Evolutionary conservation across 2,329 filamentous ascomycete genomes (phyloP).

Genomic region (Claviceps africana): DNA sequence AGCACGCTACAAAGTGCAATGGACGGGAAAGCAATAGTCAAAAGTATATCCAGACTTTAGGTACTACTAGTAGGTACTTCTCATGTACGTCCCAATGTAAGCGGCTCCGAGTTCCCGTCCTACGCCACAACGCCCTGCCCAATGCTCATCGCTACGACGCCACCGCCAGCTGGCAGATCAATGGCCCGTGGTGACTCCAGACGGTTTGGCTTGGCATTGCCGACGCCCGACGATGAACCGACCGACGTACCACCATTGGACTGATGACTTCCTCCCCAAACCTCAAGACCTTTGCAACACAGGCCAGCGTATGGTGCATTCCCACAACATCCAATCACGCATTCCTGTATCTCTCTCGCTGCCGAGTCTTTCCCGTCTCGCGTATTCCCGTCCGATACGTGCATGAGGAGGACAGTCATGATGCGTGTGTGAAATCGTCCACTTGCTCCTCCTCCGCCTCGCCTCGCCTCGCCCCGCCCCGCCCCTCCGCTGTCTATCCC

Average conservation of each 20-base stretch:
- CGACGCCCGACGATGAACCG: too few relatives aligned
- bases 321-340: background rate
- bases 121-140: background rate
- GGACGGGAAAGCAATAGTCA: background rate
- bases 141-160: too few relatives aligned
- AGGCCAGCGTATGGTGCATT: background rate
- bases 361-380: too few relatives aligned
- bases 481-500: background rate
- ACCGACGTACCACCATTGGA: too few relatives aligned
- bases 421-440: background rate
- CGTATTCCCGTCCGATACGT: background rate
- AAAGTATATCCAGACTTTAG: too few relatives aligned
- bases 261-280: too few relatives aligned
- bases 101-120: background rate
- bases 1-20: background rate
- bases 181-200: background rate
- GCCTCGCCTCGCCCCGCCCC: too few relatives aligned
- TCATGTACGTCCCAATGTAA: too few relatives aligned
- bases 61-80: too few relatives aligned
- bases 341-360: background rate
- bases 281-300: too few relatives aligned
- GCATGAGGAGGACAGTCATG: background rate
- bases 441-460: background rate
- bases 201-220: background rate
- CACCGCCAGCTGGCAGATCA: too few relatives aligned